Evolutionary conservation across 2,329 filamentous ascomycete genomes (phyloP).

Genomic region (Neofusicoccum cordaticola): DNA sequence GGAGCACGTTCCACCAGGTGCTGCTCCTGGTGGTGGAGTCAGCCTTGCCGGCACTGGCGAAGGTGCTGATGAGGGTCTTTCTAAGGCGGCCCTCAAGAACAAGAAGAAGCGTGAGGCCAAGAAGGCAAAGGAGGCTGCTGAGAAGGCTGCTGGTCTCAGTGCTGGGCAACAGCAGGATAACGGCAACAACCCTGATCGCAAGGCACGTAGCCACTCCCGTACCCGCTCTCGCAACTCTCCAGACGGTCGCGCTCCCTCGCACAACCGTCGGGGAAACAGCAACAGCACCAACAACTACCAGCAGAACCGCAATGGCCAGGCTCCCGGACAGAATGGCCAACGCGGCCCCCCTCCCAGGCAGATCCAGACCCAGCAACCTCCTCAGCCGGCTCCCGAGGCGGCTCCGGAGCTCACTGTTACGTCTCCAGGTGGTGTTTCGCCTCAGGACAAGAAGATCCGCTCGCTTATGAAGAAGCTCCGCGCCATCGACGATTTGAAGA

Average conservation of each 20-base stretch:
- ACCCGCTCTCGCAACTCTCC: slow-evolving; percentile 40
- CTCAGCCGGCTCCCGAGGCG: too few species aligned
- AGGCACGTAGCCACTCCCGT: slow-evolving; percentile 55
- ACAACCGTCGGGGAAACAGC: slow-evolving; percentile 13
- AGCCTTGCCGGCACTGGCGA: slow-evolving; percentile 63
- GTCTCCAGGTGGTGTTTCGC: slow-evolving; percentile 57
- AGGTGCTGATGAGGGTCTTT: slow-evolving; percentile 63
- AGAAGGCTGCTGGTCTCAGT: slow-evolving; percentile 38
- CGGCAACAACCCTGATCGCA: slow-evolving; percentile 63
- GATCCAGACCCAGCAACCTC: slow-evolving; percentile 30
- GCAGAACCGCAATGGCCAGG: not conserved
- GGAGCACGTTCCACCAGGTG: slow-evolving; percentile 63
- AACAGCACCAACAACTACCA: not conserved
- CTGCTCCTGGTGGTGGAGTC: slow-evolving; percentile 64
- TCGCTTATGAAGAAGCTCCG: slow-evolving; percentile 95
- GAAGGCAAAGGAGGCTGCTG: slow-evolving; percentile 79
- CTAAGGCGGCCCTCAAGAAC: slow-evolving; percentile 87
- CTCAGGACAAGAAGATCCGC: slow-evolving; percentile 92
- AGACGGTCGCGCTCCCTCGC: slow-evolving; percentile 7
- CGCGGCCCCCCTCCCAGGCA: slow-evolving; percentile 23
- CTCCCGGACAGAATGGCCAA: not conserved
- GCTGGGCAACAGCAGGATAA: slow-evolving; percentile 28
- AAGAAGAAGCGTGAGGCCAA: slow-evolving; percentile 98
- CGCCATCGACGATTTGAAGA: slow-evolving; percentile 96
- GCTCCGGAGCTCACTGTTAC: slow-evolving; percentile 53